Percentiles rank a stretch among this genome's conserved stretches.
Evolutionary conservation across 345 rosid species (phyloP).

Genomic region (Salix purpurea): DNA sequence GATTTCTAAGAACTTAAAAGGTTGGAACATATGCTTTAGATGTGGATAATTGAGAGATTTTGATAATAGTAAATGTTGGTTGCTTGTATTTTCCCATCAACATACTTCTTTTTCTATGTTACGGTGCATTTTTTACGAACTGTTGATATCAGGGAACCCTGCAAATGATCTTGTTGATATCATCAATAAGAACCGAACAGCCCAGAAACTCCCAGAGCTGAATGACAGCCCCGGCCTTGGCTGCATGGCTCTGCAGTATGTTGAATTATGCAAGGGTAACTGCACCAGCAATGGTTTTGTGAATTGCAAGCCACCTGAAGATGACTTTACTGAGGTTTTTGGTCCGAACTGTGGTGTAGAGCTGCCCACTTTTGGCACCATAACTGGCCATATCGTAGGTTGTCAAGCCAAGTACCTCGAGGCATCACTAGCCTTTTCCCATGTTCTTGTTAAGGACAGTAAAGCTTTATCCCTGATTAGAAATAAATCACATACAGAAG

Average conservation of each 20-base stretch:
- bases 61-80: background rate
- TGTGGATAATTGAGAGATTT: background rate
- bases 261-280: slow-evolving; percentile 60
- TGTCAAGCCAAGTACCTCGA: slow-evolving; percentile 59
- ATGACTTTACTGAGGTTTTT: slow-evolving; percentile 69
- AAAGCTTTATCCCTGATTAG: slow-evolving; percentile 42
- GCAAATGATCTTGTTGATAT: slow-evolving; percentile 70
- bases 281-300: slow-evolving; percentile 50
- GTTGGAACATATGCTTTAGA: background rate
- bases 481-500: slow-evolving; percentile 59
- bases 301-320: slow-evolving; percentile 62
- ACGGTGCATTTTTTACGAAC: background rate
- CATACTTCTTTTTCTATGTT: background rate
- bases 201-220: slow-evolving; percentile 46
- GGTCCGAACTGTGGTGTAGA: slow-evolving; percentile 86
- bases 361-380: slow-evolving; percentile 62
- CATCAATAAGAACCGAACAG: slow-evolving; percentile 66
- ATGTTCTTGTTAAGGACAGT: slow-evolving; percentile 54
- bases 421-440: slow-evolving; percentile 56
- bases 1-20: too few species aligned
- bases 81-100: background rate
- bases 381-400: slow-evolving; percentile 71
- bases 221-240: slow-evolving; percentile 80
- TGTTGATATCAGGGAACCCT: slow-evolving; percentile 51
- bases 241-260: slow-evolving; percentile 84